Evolutionary conservation across 805 yeast genomes (phyloP).

Genomic region (Metschnikowia vanudenii): DNA sequence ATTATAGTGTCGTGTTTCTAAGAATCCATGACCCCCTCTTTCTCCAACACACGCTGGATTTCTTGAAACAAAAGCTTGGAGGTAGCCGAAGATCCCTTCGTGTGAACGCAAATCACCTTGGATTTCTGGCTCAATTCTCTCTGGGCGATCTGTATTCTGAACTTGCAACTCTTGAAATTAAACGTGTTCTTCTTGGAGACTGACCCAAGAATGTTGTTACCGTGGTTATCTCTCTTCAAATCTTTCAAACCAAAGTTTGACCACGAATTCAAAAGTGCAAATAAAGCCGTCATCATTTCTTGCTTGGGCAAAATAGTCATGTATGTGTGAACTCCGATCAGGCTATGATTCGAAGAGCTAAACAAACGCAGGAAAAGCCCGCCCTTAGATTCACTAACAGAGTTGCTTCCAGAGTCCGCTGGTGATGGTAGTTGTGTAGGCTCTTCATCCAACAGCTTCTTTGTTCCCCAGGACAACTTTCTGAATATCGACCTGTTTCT

Average conservation of each 20-base stretch:
- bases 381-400: slow-evolving; percentile 17
- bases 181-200: slow-evolving; percentile 61
- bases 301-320: slow-evolving; percentile 43
- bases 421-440: slow-evolving; percentile 22
- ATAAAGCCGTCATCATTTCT: slow-evolving; percentile 64
- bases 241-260: slow-evolving; percentile 65
- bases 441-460: slow-evolving; percentile 34
- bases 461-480: slow-evolving; percentile 51
- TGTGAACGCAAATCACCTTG: slow-evolving; percentile 56
- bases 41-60: slow-evolving; percentile 60
- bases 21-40: slow-evolving; percentile 57
- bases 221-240: slow-evolving; percentile 44
- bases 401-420: slow-evolving; percentile 28
- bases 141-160: slow-evolving; percentile 51
- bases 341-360: slow-evolving; percentile 26
- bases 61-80: slow-evolving; percentile 59
- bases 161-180: slow-evolving; percentile 61
- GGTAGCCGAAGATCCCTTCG: slow-evolving; percentile 64
- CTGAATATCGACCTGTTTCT: slow-evolving; percentile 44
- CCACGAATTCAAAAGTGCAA: slow-evolving; percentile 65
- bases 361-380: slow-evolving; percentile 38
- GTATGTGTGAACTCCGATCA: slow-evolving; percentile 32
- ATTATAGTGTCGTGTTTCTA: neutral
- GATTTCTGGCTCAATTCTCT: slow-evolving; percentile 47
- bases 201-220: slow-evolving; percentile 54